Percentiles rank a stretch among this genome's conserved stretches.
Evolutionary conservation across 495 filamentous ascomycete genomes (phyloP).

Genomic region (Cenococcum geophilum): DNA sequence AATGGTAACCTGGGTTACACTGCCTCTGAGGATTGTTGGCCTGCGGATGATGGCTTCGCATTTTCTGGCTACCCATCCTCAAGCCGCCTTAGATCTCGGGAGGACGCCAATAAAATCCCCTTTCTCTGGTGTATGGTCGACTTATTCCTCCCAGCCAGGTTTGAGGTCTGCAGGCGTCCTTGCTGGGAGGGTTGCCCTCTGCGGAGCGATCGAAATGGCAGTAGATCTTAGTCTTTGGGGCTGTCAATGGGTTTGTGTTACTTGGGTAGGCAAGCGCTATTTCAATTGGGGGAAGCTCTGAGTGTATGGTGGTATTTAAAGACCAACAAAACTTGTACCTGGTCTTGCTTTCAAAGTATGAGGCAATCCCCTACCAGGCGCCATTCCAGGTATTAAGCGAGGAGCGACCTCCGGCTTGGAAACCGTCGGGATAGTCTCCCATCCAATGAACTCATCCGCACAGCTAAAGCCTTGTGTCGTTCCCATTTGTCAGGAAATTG

Average conservation of each 20-base stretch:
- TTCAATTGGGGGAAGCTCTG: constrained; percentile 25
- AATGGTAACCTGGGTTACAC: constrained; percentile 18
- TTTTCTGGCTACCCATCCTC: constrained; percentile 7
- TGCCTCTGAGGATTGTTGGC: constrained; percentile 19
- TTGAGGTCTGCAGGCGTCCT: constrained; percentile 11
- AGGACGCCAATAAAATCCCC: not conserved
- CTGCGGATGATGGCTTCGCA: constrained; percentile 19
- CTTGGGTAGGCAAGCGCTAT: constrained; percentile 12
- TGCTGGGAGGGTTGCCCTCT: constrained; percentile 17
- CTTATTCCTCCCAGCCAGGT: not conserved
- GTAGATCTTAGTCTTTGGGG: constrained; percentile 25
- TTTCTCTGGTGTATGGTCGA: not conserved
- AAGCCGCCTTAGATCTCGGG: not conserved
- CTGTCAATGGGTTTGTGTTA: constrained; percentile 18
- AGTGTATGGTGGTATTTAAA: not conserved
- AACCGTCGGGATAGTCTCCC: not conserved
- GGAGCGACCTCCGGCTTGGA: not conserved
- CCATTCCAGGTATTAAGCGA: not conserved
- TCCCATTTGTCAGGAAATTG: not conserved
- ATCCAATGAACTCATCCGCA: not conserved
- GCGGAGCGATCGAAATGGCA: constrained; percentile 16
- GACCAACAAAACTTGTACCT: not conserved
- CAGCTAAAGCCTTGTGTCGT: not conserved
- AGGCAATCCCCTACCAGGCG: no score
- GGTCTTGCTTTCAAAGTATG: not conserved